Conservation (phyloP, 305 asterid species). For the Rubia peregrina region DNA sequence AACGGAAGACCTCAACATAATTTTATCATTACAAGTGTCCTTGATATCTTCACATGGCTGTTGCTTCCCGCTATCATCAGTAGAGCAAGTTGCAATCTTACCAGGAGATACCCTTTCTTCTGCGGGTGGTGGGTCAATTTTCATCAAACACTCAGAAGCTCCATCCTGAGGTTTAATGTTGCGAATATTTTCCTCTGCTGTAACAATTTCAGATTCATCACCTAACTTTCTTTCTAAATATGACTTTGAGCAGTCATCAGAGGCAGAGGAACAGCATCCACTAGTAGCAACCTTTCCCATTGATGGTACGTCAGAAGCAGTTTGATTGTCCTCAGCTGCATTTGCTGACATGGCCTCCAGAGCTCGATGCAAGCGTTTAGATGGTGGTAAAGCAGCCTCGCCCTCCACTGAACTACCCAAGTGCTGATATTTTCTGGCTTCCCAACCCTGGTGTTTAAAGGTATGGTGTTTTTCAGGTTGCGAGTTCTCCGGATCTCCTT, state of each 20-base stretch:
- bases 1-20: slow-evolving; percentile 20
- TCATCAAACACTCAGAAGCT: slow-evolving; percentile 27
- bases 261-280: slow-evolving; percentile 31
- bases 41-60: slow-evolving; percentile 24
- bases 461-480: slow-evolving; percentile 33
- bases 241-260: slow-evolving; percentile 30
- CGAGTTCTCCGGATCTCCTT: slow-evolving; percentile 28
- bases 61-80: slow-evolving; percentile 24
- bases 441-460: slow-evolving; percentile 43
- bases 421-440: slow-evolving; percentile 36
- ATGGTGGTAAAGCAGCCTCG: slow-evolving; percentile 93
- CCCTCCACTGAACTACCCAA: slow-evolving; percentile 46
- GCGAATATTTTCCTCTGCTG: slow-evolving; percentile 23
- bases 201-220: slow-evolving; percentile 32
- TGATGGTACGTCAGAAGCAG: slow-evolving; percentile 38
- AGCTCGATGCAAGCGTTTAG: slow-evolving; percentile 91
- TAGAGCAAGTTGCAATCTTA: slow-evolving; percentile 25
- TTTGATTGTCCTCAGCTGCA: slow-evolving; percentile 58
- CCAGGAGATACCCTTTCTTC: slow-evolving; percentile 23
- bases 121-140: slow-evolving; percentile 21
- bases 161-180: slow-evolving; percentile 28
- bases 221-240: slow-evolving; percentile 30
- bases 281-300: slow-evolving; percentile 31
- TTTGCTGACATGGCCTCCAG: slow-evolving; percentile 96
- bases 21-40: slow-evolving; percentile 32